Evolutionary conservation across 768 basidiomycete genomes (phyloP).

Genomic region (Leucocoprinus sp.): DNA sequence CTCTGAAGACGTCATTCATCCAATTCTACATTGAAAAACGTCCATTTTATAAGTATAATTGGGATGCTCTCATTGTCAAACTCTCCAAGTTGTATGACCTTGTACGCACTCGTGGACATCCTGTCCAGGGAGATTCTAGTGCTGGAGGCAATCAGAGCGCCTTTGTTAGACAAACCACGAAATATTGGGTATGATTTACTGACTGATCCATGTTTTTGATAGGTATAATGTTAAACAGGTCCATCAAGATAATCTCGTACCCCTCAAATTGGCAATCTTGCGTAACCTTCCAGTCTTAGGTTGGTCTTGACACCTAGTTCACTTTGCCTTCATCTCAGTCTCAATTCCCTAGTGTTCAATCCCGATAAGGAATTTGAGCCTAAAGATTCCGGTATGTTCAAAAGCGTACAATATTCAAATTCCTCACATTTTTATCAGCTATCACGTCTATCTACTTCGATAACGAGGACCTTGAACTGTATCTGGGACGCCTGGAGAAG

Average conservation of each 20-base stretch:
- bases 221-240: slow-evolving; percentile 29
- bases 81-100: slow-evolving; percentile 92
- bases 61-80: slow-evolving; percentile 94
- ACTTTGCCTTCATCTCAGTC: neutral
- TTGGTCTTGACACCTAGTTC: slow-evolving; percentile 21
- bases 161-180: slow-evolving; percentile 97
- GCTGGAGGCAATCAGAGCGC: slow-evolving; percentile 96
- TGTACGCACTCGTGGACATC: slow-evolving; percentile 91
- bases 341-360: slow-evolving; percentile 70
- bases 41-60: slow-evolving; percentile 95
- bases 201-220: neutral
- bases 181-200: slow-evolving; percentile 82
- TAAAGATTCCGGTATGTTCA: slow-evolving; percentile 62
- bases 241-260: slow-evolving; percentile 91
- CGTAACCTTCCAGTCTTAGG: slow-evolving; percentile 91
- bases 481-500: slow-evolving; percentile 95
- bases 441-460: slow-evolving; percentile 98
- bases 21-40: slow-evolving; percentile 89
- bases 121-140: slow-evolving; percentile 85
- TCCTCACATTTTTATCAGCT: slow-evolving; percentile 33
- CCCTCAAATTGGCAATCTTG: slow-evolving; percentile 88
- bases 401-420: neutral
- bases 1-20: slow-evolving; percentile 81
- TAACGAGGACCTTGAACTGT: slow-evolving; percentile 91
- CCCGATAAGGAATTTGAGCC: slow-evolving; percentile 85